These are phyloP conservation scores for Pseudocercospora cruenta DNA, from an alignment of 2,329 filamentous ascomycete genomes.

Conservation along the genomic window DNA sequence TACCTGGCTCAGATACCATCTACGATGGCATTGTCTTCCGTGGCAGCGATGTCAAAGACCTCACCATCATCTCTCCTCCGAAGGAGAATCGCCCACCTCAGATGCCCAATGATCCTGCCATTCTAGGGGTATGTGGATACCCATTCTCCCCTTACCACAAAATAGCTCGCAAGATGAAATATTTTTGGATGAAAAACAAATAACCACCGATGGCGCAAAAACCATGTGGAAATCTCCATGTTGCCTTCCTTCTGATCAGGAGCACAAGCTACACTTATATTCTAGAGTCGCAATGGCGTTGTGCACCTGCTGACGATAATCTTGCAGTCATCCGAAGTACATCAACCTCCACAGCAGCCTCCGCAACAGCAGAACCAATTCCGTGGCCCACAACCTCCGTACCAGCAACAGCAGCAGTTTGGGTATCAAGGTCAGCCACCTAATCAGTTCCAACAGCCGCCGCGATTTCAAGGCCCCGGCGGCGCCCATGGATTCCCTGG, in stretches of 20 bases:
- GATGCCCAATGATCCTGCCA: constrained; percentile 92
- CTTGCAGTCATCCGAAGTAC: constrained; percentile 17
- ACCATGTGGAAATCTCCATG: constrained; percentile 92
- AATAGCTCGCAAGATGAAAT: constrained; percentile 75
- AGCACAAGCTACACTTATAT: constrained; percentile 8
- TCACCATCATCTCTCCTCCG: constrained; percentile 81
- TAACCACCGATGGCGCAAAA: constrained; percentile 92
- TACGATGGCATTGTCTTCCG: constrained; percentile 99
- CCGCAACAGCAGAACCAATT: constrained; percentile 39
- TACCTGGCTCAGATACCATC: constrained; percentile 79
- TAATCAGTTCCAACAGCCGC: constrained; percentile 49
- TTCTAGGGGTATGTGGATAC: constrained; percentile 82
- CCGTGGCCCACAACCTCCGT: constrained; percentile 45
- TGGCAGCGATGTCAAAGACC: constrained; percentile 96
- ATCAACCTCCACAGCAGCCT: constrained; percentile 22
- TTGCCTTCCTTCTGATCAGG: constrained; percentile 98
- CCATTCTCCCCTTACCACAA: constrained; percentile 10
- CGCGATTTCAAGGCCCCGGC: constrained; percentile 51
- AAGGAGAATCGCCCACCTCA: constrained; percentile 72
- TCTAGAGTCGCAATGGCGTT: constrained; percentile 9
- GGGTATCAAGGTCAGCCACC: constrained; percentile 45
- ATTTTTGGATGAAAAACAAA: constrained; percentile 93
- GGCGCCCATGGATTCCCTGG: constrained; percentile 51
- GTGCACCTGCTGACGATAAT: neutral
- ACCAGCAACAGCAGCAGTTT: constrained; percentile 39